These are phyloP conservation scores for Thymus quinquecostatus DNA, from an alignment of 257 asterid genomes.

Conservation along the genomic window DNA sequence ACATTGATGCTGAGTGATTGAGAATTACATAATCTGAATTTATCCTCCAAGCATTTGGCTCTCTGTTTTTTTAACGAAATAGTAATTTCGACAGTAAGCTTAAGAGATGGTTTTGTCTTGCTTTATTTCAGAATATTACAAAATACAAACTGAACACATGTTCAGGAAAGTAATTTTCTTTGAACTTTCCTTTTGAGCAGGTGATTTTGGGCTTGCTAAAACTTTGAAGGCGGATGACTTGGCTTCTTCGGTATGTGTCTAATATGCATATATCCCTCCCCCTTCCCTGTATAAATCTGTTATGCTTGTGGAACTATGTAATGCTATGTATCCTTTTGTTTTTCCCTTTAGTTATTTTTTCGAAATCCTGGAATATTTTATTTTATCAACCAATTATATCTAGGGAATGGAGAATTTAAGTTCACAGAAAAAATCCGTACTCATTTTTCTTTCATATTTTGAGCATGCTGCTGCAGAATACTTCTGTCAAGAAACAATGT, in stretches of 20 bases:
- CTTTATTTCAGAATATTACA: slow-evolving; percentile 16
- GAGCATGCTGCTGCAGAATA: slow-evolving; percentile 18
- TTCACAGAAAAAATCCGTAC: neutral
- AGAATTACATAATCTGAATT: too few relatives aligned
- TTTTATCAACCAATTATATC: neutral
- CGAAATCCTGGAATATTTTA: neutral
- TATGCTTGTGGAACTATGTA: slow-evolving; percentile 2
- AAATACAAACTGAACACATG: slow-evolving; percentile 11
- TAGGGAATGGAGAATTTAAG: slow-evolving; percentile 3
- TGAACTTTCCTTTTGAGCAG: slow-evolving; percentile 44
- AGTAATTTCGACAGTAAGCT: slow-evolving; percentile 26
- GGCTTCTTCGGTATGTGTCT: slow-evolving; percentile 92
- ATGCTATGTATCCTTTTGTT: slow-evolving; percentile 3
- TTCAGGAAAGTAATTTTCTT: slow-evolving; percentile 19
- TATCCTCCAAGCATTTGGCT: too few relatives aligned
- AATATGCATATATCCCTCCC: slow-evolving; percentile 20
- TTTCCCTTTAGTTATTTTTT: slow-evolving; percentile 20
- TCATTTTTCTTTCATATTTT: neutral
- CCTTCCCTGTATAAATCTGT: slow-evolving; percentile 16
- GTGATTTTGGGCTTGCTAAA: slow-evolving; percentile 99
- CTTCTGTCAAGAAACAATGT: neutral
- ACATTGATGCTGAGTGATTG: too few relatives aligned
- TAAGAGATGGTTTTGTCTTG: slow-evolving; percentile 15
- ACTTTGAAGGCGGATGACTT: slow-evolving; percentile 96
- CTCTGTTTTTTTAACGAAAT: too few relatives aligned